A percentile compares a stretch with the other conserved stretches of the same genome.
Conservation (phyloP, 768 basidiomycete species). For the Dacryopinax primogenitus region DNA sequence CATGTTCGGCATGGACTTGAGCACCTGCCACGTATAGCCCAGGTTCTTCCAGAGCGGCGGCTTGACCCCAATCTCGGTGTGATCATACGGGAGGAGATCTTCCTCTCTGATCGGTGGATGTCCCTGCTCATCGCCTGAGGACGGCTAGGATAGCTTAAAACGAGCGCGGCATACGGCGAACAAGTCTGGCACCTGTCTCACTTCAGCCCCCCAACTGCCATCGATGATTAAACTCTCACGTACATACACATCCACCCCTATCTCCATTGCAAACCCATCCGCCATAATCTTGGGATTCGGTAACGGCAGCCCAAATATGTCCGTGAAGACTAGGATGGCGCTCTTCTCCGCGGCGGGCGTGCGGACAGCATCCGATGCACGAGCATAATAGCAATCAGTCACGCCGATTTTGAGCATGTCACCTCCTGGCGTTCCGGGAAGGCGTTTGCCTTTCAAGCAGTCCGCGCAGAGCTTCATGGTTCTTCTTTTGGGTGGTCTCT, state of each 20-base stretch:
- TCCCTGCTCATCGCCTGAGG: too few relatives aligned
- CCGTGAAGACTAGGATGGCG: background rate
- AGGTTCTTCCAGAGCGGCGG: too few relatives aligned
- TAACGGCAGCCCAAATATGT: background rate
- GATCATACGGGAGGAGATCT: background rate
- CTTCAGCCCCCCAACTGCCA: too few relatives aligned
- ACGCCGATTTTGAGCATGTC: background rate
- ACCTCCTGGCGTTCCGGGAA: background rate
- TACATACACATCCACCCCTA: too few relatives aligned
- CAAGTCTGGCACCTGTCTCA: too few relatives aligned
- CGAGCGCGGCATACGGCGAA: too few relatives aligned
- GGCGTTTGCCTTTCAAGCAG: background rate
- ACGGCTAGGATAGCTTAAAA: too few relatives aligned
- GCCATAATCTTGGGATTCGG: background rate
- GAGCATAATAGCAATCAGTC: background rate
- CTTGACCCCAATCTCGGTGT: too few relatives aligned
- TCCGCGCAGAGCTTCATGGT: background rate
- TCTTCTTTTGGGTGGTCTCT: too few relatives aligned
- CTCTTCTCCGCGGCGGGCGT: background rate
- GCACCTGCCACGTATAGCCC: too few relatives aligned
- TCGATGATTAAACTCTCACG: too few relatives aligned
- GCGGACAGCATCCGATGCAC: background rate
- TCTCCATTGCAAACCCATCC: background rate
- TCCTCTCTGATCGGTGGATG: conserved; percentile 6
- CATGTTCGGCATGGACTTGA: too few relatives aligned